A percentile compares a stretch with the other conserved stretches of the same genome.
Evolutionary conservation across 768 basidiomycete genomes (phyloP).

Genomic region (Termitomyces sp.): DNA sequence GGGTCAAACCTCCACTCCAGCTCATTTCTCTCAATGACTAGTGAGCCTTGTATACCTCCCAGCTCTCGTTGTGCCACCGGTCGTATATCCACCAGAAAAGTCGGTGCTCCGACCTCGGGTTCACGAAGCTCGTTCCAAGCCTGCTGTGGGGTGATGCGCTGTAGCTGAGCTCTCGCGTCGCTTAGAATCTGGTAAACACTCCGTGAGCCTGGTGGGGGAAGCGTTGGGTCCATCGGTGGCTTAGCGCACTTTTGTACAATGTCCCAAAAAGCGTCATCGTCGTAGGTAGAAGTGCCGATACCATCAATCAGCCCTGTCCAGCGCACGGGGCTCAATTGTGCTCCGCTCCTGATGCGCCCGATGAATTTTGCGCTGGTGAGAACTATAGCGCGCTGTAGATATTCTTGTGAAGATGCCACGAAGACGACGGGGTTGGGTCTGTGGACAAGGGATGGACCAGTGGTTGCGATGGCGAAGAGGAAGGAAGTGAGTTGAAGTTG

Average conservation of each 20-base stretch:
- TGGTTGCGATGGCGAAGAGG: constrained; percentile 53
- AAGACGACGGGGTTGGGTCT: constrained; percentile 47
- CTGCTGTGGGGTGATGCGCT: constrained; percentile 55
- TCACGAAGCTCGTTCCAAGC: constrained; percentile 59
- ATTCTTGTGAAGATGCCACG: constrained; percentile 47
- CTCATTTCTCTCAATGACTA: constrained; percentile 70
- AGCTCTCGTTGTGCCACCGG: constrained; percentile 55
- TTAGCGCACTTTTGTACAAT: constrained; percentile 60
- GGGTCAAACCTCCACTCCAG: constrained; percentile 84
- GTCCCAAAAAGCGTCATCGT: constrained; percentile 66
- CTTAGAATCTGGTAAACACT: constrained; percentile 54
- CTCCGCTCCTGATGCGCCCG: constrained; percentile 24
- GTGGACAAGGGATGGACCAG: constrained; percentile 25
- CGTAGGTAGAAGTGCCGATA: constrained; percentile 50
- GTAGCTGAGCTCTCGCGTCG: constrained; percentile 55
- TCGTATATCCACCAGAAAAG: constrained; percentile 75
- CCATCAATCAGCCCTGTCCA: constrained; percentile 50
- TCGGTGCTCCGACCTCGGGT: constrained; percentile 49
- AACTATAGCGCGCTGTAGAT: constrained; percentile 63
- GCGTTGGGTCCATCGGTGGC: constrained; percentile 53
- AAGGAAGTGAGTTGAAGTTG: constrained; percentile 37
- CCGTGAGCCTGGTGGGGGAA: constrained; percentile 60
- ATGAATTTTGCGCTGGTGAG: constrained; percentile 66
- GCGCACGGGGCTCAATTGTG: constrained; percentile 1
- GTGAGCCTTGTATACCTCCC: constrained; percentile 62